phyloP scores from a whole-genome alignment of 2,329 filamentous ascomycete genomes.

The Macrophomina tecta region DNA sequence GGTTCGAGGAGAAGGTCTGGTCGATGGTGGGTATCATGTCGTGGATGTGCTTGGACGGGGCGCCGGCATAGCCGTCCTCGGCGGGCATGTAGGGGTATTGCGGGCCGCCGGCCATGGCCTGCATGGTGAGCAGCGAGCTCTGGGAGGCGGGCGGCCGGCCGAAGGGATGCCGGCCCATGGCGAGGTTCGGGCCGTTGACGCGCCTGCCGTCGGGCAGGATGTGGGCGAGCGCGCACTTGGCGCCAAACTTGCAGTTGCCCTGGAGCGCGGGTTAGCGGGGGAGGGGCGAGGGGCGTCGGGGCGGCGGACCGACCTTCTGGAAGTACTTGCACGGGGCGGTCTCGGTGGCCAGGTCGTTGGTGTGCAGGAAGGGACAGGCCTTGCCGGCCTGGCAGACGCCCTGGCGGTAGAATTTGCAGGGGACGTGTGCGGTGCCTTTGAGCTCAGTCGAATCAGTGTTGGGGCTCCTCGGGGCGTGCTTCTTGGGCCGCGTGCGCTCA shows the following conservation, averaged over 20 bases:
- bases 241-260: conserved; percentile 99
- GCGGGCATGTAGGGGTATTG: conserved; percentile 49
- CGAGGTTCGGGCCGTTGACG: conserved; percentile 78
- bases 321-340: conserved; percentile 97
- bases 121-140: conserved; percentile 71
- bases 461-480: conserved; percentile 12
- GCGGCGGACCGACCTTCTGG: conserved; percentile 73
- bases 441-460: conserved; percentile 33
- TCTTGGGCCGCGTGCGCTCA: conserved; percentile 33
- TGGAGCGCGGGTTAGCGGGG: conserved; percentile 46
- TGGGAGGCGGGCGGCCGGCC: conserved; percentile 71
- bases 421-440: conserved; percentile 91
- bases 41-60: conserved; percentile 46
- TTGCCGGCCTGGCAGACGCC: conserved; percentile 95
- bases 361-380: conserved; percentile 95
- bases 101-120: conserved; percentile 50
- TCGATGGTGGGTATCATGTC: conserved; percentile 63
- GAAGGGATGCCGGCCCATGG: conserved; percentile 53
- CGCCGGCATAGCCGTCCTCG: conserved; percentile 46
- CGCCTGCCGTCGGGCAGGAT: conserved; percentile 91
- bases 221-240: conserved; percentile 96
- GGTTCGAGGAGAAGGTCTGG: conserved; percentile 63
- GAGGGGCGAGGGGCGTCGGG: neutral
- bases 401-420: conserved; percentile 99
- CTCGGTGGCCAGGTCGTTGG: conserved; percentile 81